phyloP scores from a whole-genome alignment of 257 asterid species.

The Plectranthus barbatus region DNA sequence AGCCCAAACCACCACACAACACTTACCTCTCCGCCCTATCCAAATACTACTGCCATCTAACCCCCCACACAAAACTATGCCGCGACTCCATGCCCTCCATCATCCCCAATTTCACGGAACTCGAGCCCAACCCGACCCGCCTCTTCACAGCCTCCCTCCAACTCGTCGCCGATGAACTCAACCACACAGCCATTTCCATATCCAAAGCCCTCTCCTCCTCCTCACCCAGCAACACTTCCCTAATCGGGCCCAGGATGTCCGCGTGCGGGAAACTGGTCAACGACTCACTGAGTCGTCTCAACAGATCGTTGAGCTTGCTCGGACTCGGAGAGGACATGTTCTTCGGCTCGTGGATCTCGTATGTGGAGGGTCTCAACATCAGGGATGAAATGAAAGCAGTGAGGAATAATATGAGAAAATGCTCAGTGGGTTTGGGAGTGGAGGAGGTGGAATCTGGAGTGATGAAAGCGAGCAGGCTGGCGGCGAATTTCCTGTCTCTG shows the following conservation, averaged over 20 bases:
- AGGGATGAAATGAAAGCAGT: neutral
- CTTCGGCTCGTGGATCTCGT: neutral
- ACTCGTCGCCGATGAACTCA: conserved; percentile 19
- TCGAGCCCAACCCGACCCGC: conserved; percentile 14
- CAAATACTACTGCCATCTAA: conserved; percentile 18
- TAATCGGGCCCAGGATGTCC: too few relatives aligned
- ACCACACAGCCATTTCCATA: neutral
- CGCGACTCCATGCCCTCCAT: conserved; percentile 17
- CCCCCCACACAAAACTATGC: conserved; percentile 19
- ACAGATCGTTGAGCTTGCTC: neutral
- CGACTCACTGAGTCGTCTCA: conserved; percentile 24
- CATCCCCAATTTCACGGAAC: neutral
- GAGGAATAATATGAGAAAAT: neutral
- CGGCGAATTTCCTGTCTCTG: conserved; percentile 6
- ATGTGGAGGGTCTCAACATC: conserved; percentile 6
- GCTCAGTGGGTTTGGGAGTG: conserved; percentile 16
- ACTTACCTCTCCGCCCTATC: neutral
- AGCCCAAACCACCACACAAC: neutral
- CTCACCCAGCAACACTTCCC: neutral
- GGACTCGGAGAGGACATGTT: neutral
- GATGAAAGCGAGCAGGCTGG: conserved; percentile 21
- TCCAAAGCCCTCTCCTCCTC: neutral
- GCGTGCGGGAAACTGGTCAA: conserved; percentile 3
- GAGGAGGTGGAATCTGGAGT: conserved; percentile 27
- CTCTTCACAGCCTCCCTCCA: conserved; percentile 22